These are phyloP conservation scores for Aspergillus phoenicis DNA, from an alignment of 2,329 filamentous ascomycete species.

Conservation along the genomic window DNA sequence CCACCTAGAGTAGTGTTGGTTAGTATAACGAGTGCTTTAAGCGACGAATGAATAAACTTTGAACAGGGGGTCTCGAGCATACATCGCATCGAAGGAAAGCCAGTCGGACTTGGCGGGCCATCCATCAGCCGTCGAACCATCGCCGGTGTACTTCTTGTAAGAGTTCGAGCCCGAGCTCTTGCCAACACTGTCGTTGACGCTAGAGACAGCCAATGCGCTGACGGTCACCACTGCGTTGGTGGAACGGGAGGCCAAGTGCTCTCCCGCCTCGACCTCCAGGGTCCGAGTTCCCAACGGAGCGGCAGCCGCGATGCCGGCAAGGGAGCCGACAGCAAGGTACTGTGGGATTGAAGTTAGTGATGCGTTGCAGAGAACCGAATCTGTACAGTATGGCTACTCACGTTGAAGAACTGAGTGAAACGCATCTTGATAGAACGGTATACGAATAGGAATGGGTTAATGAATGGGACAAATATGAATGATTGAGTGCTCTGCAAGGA, in stretches of 20 bases:
- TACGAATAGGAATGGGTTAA: not conserved
- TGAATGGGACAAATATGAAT: not conserved
- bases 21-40: not conserved
- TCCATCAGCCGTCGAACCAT: slow-evolving; percentile 25
- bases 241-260: not conserved
- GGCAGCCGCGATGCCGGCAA: not conserved
- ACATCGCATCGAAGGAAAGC: slow-evolving; percentile 27
- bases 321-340: not conserved
- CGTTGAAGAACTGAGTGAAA: slow-evolving; percentile 6
- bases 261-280: not conserved
- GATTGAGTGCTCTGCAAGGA: slow-evolving; percentile 2
- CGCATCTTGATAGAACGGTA: slow-evolving; percentile 2
- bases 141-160: slow-evolving; percentile 25
- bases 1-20: slow-evolving; percentile 12
- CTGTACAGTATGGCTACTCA: not conserved
- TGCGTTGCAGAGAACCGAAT: too few relatives aligned
- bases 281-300: slow-evolving; percentile 8
- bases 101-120: slow-evolving; percentile 29
- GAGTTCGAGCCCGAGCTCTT: not conserved
- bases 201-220: slow-evolving; percentile 1
- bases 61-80: not conserved
- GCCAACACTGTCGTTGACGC: not conserved
- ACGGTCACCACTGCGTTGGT: slow-evolving; percentile 4
- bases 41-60: too few relatives aligned
- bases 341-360: not conserved